Evolutionary conservation across 345 rosid genomes (phyloP), one percentile per base, ranked within the genome.

Genomic region (Brassica carinata): DNA sequence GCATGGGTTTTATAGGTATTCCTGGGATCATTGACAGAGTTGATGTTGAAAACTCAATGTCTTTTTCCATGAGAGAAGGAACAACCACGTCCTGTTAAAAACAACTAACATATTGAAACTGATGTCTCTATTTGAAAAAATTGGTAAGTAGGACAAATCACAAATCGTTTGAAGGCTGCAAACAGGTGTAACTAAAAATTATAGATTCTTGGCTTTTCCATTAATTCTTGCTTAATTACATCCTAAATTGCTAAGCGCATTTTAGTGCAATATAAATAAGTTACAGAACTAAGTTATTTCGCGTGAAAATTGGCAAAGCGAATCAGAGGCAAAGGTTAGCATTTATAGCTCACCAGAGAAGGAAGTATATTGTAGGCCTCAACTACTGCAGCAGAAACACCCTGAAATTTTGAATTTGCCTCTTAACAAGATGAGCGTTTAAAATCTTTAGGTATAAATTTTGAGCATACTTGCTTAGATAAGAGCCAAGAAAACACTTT

Each of bases 1-100:
- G 98, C 97, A 94, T 92, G 53, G 96, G 97, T 88, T 91, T 92
- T 15, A 94, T 89, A 79, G 98, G 97, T 76, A 90, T 79, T 78
- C 96, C 96, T 4, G 94, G 92, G 80, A 83, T 82, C 93, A 92
- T 94, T 6, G 97, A 92, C 81, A 92, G 83, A 34, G 87, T 77
- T 19, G 94, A 88, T 26, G 94, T 77, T 59, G 98, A 86, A 85
- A 94, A 94, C 19, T 79, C 87, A 83, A 90, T 71, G 82, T 91
- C 90, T 74, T 89, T 83, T 17, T 81, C 86, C 87, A 94, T 81
- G 34, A 92, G 87, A 14, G 86, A 84, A 76, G 96, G 97, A 76
- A 94, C 82, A 75, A 94, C 71, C 79, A 94, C 77, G 76, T 91
- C 94, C 96, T 94, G 88, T 83, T 84, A 69, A 34, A 78, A 81